These are phyloP conservation scores for Pulveroboletus frians DNA, from an alignment of 768 basidiomycete genomes.

Conservation along the genomic window DNA sequence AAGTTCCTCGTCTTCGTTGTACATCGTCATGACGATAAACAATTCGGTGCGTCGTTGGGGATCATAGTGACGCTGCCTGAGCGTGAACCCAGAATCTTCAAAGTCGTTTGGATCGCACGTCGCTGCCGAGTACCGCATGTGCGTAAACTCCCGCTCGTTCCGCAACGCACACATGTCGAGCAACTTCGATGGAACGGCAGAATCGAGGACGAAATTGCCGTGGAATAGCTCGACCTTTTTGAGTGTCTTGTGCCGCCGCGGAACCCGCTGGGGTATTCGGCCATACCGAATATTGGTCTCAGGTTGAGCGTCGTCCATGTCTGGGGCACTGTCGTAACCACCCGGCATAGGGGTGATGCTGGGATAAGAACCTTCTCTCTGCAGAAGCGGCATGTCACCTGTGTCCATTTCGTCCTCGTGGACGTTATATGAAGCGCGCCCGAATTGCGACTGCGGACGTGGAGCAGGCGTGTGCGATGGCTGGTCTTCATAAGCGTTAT, in stretches of 20 bases:
- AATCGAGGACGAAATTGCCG: constrained; percentile 91
- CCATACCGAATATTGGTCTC: constrained; percentile 79
- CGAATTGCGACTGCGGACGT: constrained; percentile 23
- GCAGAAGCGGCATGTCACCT: constrained; percentile 65
- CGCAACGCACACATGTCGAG: constrained; percentile 74
- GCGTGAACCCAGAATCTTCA: constrained; percentile 70
- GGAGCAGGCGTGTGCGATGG: constrained; percentile 20
- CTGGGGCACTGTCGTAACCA: constrained; percentile 33
- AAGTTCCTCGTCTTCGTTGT: constrained; percentile 88
- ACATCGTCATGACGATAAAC: constrained; percentile 98
- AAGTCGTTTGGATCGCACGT: constrained; percentile 97
- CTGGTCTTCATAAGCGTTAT: constrained; percentile 19
- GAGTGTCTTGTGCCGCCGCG: constrained; percentile 87
- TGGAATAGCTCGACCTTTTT: constrained; percentile 91
- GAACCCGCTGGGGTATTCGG: constrained; percentile 84
- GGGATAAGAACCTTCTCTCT: constrained; percentile 35
- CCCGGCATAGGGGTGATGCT: constrained; percentile 40
- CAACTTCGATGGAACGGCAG: constrained; percentile 85
- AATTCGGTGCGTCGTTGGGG: constrained; percentile 88
- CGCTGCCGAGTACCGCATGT: constrained; percentile 94
- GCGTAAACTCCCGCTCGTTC: constrained; percentile 85
- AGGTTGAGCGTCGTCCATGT: constrained; percentile 27
- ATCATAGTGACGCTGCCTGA: constrained; percentile 88
- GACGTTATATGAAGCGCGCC: constrained; percentile 35
- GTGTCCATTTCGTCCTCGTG: constrained; percentile 43